phyloP scores from a whole-genome alignment of 768 basidiomycete species.

The Phylloporus rhodoxanthus region DNA sequence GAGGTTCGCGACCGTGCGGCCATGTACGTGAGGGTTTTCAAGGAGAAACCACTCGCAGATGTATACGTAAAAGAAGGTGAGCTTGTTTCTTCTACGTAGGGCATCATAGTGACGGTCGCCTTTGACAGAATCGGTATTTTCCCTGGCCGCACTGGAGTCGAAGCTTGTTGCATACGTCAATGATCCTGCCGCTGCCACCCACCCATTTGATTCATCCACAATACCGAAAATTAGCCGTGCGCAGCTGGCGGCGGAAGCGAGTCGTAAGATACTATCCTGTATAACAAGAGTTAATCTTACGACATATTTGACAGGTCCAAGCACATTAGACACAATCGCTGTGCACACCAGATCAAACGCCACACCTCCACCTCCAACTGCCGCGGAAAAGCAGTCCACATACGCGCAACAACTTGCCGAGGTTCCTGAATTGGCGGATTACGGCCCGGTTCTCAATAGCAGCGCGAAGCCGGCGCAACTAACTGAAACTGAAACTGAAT shows the following conservation, averaged over 20 bases:
- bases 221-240: constrained; percentile 93
- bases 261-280: constrained; percentile 50
- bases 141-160: constrained; percentile 81
- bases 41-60: constrained; percentile 74
- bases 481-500: constrained; percentile 97
- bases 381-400: constrained; percentile 82
- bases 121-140: constrained; percentile 82
- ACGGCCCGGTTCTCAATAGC: constrained; percentile 86
- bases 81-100: constrained; percentile 12
- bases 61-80: constrained; percentile 89
- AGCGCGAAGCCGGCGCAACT: constrained; percentile 71
- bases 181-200: constrained; percentile 60
- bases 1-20: constrained; percentile 98
- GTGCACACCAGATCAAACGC: constrained; percentile 57
- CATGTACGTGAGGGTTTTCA: constrained; percentile 82
- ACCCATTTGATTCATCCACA: constrained; percentile 77
- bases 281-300: constrained; percentile 10
- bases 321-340: constrained; percentile 78
- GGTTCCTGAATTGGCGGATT: constrained; percentile 78
- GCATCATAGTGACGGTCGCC: neutral
- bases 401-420: constrained; percentile 82
- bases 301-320: constrained; percentile 54
- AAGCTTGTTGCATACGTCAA: constrained; percentile 93
- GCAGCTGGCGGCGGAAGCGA: constrained; percentile 84
- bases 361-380: constrained; percentile 68